Evolutionary conservation across 441 rosid genomes (phyloP).

Genomic region (Hura crepitans): DNA sequence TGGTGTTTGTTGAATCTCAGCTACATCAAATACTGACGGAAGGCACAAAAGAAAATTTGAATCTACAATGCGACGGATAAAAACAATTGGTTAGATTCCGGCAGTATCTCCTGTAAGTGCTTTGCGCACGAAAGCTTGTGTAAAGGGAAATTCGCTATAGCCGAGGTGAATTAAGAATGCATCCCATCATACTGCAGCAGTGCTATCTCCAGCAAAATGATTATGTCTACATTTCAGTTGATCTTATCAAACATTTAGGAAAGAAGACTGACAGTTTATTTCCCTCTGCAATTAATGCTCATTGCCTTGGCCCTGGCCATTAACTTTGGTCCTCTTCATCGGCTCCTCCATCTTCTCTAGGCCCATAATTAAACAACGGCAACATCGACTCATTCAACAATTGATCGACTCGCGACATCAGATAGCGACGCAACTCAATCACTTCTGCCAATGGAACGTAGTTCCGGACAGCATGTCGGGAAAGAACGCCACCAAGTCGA

Average conservation of each 20-base stretch:
- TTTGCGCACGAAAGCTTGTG: not conserved
- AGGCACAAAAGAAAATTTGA: not conserved
- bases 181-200: slow-evolving; percentile 1
- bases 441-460: no score
- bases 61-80: not conserved
- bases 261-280: not conserved
- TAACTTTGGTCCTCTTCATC: slow-evolving; percentile 36
- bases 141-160: not conserved
- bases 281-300: slow-evolving; percentile 20
- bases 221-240: slow-evolving; percentile 1
- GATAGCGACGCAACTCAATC: no score
- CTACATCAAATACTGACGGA: no score
- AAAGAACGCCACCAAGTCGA: slow-evolving; percentile 36
- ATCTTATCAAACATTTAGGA: slow-evolving; percentile 1
- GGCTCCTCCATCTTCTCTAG: slow-evolving; percentile 39
- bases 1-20: not conserved
- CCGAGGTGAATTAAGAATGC: not conserved
- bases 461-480: no score
- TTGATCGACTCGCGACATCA: slow-evolving; percentile 54
- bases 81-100: no score
- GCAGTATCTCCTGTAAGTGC: not conserved
- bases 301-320: slow-evolving; percentile 32
- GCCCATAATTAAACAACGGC: slow-evolving; percentile 67
- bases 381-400: slow-evolving; percentile 66
- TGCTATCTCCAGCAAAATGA: not conserved